Evolutionary conservation across 805 yeast genomes (phyloP).

Genomic region (Kuraishia piskuri): DNA sequence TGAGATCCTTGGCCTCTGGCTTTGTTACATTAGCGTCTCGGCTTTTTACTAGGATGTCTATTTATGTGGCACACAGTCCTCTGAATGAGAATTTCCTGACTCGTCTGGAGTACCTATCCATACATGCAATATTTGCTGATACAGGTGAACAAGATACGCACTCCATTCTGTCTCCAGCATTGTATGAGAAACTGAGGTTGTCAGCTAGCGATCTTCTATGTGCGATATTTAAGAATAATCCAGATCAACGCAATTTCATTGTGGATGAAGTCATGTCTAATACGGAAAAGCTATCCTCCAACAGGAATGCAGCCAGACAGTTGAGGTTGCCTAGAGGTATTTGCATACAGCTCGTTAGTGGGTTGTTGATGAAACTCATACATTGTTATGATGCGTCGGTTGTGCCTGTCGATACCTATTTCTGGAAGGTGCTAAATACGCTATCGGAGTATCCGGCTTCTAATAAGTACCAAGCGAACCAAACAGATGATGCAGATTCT

Average conservation of each 20-base stretch:
- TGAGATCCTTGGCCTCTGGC: neutral
- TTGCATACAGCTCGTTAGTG: slow-evolving; percentile 39
- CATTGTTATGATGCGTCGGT: slow-evolving; percentile 14
- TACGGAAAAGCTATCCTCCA: slow-evolving; percentile 38
- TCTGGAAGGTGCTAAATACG: slow-evolving; percentile 12
- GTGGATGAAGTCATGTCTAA: slow-evolving; percentile 50
- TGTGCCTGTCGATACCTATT: slow-evolving; percentile 12
- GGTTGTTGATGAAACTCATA: slow-evolving; percentile 33
- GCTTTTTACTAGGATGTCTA: neutral
- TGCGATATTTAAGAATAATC: slow-evolving; percentile 29
- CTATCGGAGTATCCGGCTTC: neutral
- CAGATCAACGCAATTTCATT: slow-evolving; percentile 51
- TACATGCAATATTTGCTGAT: slow-evolving; percentile 32
- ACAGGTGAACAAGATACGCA: slow-evolving; percentile 14
- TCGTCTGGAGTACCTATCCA: slow-evolving; percentile 45
- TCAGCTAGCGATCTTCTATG: slow-evolving; percentile 22
- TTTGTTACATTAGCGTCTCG: neutral
- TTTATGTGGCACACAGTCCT: slow-evolving; percentile 5
- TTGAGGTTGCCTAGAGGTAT: slow-evolving; percentile 33
- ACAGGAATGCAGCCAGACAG: slow-evolving; percentile 34
- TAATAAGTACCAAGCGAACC: too few relatives aligned
- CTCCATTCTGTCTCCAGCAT: slow-evolving; percentile 12
- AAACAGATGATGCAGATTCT: neutral
- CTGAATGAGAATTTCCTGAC: slow-evolving; percentile 48
- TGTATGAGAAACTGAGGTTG: slow-evolving; percentile 20